phyloP scores from a whole-genome alignment of 2,329 filamentous ascomycete species.

The Phaeosphaeriaceae sp. region DNA sequence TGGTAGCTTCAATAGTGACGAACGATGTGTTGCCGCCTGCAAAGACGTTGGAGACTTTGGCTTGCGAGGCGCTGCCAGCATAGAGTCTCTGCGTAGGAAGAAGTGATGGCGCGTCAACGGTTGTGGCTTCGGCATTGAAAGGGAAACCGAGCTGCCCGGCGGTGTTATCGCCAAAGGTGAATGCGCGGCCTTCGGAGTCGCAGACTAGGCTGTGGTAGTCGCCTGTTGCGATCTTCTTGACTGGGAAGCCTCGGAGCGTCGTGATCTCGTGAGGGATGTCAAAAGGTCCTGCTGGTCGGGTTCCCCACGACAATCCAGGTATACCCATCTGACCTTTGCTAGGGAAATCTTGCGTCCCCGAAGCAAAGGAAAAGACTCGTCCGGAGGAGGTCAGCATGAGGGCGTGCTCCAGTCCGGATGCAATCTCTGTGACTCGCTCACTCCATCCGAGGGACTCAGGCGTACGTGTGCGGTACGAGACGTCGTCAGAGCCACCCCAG shows the following conservation, averaged over 20 bases:
- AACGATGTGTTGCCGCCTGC: constrained; percentile 89
- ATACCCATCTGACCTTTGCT: constrained; percentile 86
- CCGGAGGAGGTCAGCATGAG: constrained; percentile 84
- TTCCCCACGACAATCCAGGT: constrained; percentile 80
- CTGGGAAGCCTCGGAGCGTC: constrained; percentile 72
- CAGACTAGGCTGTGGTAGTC: constrained; percentile 85
- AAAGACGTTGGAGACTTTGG: constrained; percentile 77
- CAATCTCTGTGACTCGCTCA: constrained; percentile 77
- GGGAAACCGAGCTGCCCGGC: constrained; percentile 91
- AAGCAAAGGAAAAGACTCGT: constrained; percentile 86
- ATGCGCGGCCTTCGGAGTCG: constrained; percentile 77
- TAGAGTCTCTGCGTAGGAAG: constrained; percentile 78
- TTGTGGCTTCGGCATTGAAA: constrained; percentile 66
- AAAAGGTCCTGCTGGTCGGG: constrained; percentile 76
- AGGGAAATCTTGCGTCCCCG: constrained; percentile 79
- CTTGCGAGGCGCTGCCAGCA: constrained; percentile 65
- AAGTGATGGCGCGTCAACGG: constrained; percentile 72
- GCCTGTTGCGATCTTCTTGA: constrained; percentile 79
- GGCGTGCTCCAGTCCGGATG: constrained; percentile 83
- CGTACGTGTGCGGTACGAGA: constrained; percentile 77
- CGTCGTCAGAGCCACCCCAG: constrained; percentile 65
- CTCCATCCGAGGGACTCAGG: constrained; percentile 69
- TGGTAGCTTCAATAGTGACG: constrained; percentile 81
- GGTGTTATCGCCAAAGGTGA: constrained; percentile 90
- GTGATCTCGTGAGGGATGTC: constrained; percentile 83